phyloP scores from a whole-genome alignment of 176 grass and related monocot species.

The Oryza longistaminata region DNA sequence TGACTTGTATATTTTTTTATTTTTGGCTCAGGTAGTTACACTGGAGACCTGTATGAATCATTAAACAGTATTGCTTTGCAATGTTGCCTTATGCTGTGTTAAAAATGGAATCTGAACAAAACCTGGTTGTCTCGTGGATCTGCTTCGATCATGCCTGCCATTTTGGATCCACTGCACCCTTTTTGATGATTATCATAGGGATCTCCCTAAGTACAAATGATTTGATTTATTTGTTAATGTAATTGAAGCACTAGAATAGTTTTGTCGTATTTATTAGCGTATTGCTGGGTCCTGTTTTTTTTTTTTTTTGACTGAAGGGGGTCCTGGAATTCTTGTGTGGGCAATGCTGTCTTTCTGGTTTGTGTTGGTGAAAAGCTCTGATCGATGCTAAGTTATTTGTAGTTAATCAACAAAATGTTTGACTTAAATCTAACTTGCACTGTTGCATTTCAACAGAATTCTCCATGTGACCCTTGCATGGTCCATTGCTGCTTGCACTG shows the following conservation, averaged over 20 bases:
- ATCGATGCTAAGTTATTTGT: not conserved
- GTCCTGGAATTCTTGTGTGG: not conserved
- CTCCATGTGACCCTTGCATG: conserved; percentile 84
- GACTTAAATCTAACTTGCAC: conserved; percentile 1
- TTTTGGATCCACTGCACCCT: not conserved
- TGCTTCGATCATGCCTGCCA: not conserved
- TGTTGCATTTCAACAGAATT: conserved; percentile 56
- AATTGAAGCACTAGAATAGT: not conserved
- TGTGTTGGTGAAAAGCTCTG: not conserved
- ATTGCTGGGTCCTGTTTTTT: not conserved
- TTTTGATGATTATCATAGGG: not conserved
- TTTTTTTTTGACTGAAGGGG: not conserved
- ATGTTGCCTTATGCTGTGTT: not conserved
- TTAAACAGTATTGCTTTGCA: not conserved
- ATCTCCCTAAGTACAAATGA: not conserved
- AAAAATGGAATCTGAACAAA: not conserved
- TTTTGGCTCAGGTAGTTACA: not conserved
- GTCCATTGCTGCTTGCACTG: conserved; percentile 95
- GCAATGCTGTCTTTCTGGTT: not conserved
- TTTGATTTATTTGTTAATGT: not conserved
- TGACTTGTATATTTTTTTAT: not conserved
- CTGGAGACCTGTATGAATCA: not conserved
- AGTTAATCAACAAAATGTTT: not conserved
- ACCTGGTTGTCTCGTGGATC: not conserved
- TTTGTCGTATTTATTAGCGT: not conserved